phyloP scores from a whole-genome alignment of 306 rosid genomes.

The Adenanthera pavonina region DNA sequence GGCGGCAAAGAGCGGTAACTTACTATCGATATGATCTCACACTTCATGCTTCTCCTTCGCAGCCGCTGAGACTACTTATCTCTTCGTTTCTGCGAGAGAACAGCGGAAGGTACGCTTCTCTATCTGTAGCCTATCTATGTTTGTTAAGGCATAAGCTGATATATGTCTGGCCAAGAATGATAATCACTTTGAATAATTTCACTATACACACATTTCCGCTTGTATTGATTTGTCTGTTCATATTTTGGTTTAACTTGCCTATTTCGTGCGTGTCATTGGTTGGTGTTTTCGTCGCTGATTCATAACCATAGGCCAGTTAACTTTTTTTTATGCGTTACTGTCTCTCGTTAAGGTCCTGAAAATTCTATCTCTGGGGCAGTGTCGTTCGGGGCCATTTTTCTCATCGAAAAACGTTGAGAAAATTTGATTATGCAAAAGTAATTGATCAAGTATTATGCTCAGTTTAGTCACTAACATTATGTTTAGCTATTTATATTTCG shows the following conservation, averaged over 20 bases:
- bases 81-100: neutral
- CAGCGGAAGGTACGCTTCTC: conserved; percentile 29
- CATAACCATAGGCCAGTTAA: neutral
- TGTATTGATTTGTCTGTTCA: neutral
- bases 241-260: neutral
- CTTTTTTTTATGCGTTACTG: neutral
- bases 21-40: neutral
- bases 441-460: neutral
- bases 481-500: neutral
- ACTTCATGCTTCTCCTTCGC: neutral
- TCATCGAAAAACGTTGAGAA: neutral
- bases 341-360: neutral
- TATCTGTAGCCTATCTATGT: neutral
- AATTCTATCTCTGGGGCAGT: neutral
- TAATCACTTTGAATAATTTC: neutral
- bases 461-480: neutral
- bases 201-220: neutral
- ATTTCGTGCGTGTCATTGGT: neutral
- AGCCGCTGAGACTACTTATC: neutral
- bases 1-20: no score
- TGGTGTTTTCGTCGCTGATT: neutral
- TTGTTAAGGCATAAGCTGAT: neutral
- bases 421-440: neutral
- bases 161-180: neutral
- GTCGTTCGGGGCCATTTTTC: neutral